Evolutionary conservation across 768 basidiomycete species (phyloP), one percentile per base, ranked within the genome.

Genomic region (Boletus tomentosulus): DNA sequence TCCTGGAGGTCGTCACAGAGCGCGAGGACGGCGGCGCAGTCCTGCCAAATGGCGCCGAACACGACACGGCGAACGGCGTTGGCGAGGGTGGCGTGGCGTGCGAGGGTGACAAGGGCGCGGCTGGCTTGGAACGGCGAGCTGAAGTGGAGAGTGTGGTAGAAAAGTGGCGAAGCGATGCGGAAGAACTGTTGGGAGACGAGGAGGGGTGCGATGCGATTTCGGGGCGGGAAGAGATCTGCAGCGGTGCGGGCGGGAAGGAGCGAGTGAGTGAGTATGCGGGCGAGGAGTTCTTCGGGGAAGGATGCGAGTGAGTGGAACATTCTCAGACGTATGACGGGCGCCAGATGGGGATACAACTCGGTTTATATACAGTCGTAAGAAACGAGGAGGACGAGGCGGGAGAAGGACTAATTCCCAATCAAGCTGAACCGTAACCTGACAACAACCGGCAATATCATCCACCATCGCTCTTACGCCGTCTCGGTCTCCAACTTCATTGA

Each of bases 81-180:
- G 0, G 76, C 76, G 22, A 84, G 67, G 1, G 57, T 35, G 2
- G 78, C 76, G 42, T 71, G 65, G 5, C 50, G 58, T 0, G 57
- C 48, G 34, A 85, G 72, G 0, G 77, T 72, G 16, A 56, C 60
- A n/a, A 69, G 62, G 12, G 78, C 73, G 9, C 65, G 56, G 11
- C 60, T 56, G 1, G 81, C 68, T 24, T 83, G 78, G 11, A 48
- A 34, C 0, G 73, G 56, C 0, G 78, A 71, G 35, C 64, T 69
- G 43, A 87, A 62, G 59, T 73, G 71, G 41, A 86, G 55, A 41
- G 75, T 73, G 62, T 78, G 73, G 71, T 86, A 86, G 56, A 82
- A 74, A 12, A 84, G 72, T 2, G 84, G 84, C 0, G 76, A 76
- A 2, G 74, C 76, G 55, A 87, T 84, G 54, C 86, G 76, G 42